phyloP scores from a whole-genome alignment of 345 rosid species.

The Salix udensis region DNA sequence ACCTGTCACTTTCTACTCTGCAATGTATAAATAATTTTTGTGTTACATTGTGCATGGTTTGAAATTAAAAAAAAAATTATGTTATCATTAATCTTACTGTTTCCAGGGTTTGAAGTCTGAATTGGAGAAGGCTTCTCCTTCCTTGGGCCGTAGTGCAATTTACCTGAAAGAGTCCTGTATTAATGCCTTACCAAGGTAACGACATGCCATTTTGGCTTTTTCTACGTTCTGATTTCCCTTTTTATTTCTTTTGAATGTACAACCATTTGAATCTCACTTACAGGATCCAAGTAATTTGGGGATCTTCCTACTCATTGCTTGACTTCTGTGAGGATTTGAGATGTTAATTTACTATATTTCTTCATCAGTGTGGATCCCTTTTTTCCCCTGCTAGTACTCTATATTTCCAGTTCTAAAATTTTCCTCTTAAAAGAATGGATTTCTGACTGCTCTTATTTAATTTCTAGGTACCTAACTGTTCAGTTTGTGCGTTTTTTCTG shows the following conservation, averaged over 20 bases:
- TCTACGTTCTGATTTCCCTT: not conserved
- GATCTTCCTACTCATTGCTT: not conserved
- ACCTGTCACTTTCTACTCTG: not conserved
- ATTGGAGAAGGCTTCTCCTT: slow-evolving; percentile 88
- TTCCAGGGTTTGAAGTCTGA: slow-evolving; percentile 86
- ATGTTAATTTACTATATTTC: not conserved
- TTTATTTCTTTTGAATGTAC: not conserved
- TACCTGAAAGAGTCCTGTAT: slow-evolving; percentile 80
- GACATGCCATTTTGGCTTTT: slow-evolving; percentile 1
- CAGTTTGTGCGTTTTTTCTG: slow-evolving; percentile 99
- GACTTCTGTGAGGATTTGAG: not conserved
- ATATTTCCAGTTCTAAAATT: slow-evolving; percentile 1
- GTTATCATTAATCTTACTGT: slow-evolving; percentile 2
- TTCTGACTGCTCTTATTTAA: slow-evolving; percentile 1
- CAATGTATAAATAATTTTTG: not conserved
- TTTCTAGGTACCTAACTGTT: slow-evolving; percentile 84
- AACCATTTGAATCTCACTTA: not conserved
- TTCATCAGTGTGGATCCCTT: not conserved
- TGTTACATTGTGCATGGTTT: not conserved
- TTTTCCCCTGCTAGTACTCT: not conserved
- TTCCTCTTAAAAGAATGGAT: not conserved
- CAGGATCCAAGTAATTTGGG: not conserved
- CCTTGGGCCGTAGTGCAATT: slow-evolving; percentile 78
- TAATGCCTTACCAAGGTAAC: slow-evolving; percentile 76
- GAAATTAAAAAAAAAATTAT: not conserved